phyloP scores from a whole-genome alignment of 176 grass and related monocot genomes.

The Themeda triandra region DNA sequence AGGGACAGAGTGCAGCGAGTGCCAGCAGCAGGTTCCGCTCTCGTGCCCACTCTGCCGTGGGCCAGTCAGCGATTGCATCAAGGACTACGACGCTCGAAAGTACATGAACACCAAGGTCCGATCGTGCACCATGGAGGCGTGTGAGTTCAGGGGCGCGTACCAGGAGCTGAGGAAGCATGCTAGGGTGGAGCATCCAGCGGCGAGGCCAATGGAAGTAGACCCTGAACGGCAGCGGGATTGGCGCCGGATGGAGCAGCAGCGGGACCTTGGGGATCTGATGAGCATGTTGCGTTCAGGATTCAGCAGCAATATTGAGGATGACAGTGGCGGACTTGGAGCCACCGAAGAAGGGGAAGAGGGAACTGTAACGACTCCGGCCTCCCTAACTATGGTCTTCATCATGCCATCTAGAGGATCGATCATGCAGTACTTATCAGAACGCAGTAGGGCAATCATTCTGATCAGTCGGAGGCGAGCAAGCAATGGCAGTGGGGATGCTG shows the following conservation, averaged over 20 bases:
- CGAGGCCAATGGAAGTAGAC: slow-evolving; percentile 68
- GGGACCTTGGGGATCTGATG: slow-evolving; percentile 76
- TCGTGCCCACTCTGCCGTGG: slow-evolving; percentile 73
- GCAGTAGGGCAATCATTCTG: slow-evolving; percentile 32
- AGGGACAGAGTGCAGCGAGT: slow-evolving; percentile 21
- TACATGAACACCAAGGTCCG: slow-evolving; percentile 69
- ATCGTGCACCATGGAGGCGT: slow-evolving; percentile 63
- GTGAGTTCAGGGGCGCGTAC: slow-evolving; percentile 66
- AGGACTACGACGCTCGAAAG: slow-evolving; percentile 50
- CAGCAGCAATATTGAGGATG: slow-evolving; percentile 19
- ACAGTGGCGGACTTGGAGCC: background rate
- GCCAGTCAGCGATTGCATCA: slow-evolving; percentile 53
- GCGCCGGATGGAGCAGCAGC: slow-evolving; percentile 80
- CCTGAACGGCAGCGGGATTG: slow-evolving; percentile 70
- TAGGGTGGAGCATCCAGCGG: slow-evolving; percentile 60
- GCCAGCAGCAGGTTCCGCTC: slow-evolving; percentile 35
- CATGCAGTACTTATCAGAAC: slow-evolving; percentile 9
- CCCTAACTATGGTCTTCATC: slow-evolving; percentile 65
- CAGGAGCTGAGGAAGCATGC: slow-evolving; percentile 74
- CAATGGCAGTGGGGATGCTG: slow-evolving; percentile 1
- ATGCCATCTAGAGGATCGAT: slow-evolving; percentile 37
- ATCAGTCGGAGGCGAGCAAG: slow-evolving; percentile 19
- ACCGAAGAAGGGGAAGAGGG: slow-evolving; percentile 40
- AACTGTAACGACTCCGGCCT: slow-evolving; percentile 20
- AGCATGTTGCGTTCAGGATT: slow-evolving; percentile 70